Percentiles rank a stretch among this genome's conserved stretches.
phyloP scores from a whole-genome alignment of 2,329 filamentous ascomycete species.

The Diaporthe sp. region DNA sequence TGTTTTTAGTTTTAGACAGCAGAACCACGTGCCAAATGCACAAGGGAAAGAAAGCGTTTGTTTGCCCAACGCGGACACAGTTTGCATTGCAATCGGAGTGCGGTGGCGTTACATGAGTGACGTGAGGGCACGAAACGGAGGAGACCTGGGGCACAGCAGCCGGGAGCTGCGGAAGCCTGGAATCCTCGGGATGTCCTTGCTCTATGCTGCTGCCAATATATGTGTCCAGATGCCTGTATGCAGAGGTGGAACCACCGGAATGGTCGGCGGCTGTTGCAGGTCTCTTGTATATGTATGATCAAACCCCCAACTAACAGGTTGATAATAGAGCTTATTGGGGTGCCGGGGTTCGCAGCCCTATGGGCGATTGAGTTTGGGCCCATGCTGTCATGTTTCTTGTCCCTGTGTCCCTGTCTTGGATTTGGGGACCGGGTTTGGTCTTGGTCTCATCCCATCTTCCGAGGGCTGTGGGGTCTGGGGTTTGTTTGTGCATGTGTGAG shows the following conservation, averaged over 20 bases:
- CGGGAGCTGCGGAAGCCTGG: slow-evolving; percentile 7
- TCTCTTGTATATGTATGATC: neutral
- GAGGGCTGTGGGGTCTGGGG: slow-evolving; percentile 9
- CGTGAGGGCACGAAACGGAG: neutral
- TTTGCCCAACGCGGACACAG: neutral
- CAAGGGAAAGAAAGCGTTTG: neutral
- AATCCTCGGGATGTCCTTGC: neutral
- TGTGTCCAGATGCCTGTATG: neutral
- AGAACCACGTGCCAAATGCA: neutral
- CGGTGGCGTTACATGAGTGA: neutral
- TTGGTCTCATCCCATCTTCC: slow-evolving; percentile 31
- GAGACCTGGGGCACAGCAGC: neutral
- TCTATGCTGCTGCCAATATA: too few relatives aligned
- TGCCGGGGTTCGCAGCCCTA: neutral
- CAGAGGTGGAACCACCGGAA: neutral
- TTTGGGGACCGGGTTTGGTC: slow-evolving; percentile 3
- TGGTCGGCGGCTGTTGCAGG: neutral
- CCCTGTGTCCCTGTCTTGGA: slow-evolving; percentile 20
- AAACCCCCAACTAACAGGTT: neutral
- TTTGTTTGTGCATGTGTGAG: neutral
- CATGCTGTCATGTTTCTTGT: slow-evolving; percentile 3
- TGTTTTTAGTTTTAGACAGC: neutral
- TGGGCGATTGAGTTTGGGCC: slow-evolving; percentile 28
- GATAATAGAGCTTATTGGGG: neutral
- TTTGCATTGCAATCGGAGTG: neutral